Conservation (phyloP, 768 basidiomycete genomes). For the Leucosporidium scottii region DNA sequence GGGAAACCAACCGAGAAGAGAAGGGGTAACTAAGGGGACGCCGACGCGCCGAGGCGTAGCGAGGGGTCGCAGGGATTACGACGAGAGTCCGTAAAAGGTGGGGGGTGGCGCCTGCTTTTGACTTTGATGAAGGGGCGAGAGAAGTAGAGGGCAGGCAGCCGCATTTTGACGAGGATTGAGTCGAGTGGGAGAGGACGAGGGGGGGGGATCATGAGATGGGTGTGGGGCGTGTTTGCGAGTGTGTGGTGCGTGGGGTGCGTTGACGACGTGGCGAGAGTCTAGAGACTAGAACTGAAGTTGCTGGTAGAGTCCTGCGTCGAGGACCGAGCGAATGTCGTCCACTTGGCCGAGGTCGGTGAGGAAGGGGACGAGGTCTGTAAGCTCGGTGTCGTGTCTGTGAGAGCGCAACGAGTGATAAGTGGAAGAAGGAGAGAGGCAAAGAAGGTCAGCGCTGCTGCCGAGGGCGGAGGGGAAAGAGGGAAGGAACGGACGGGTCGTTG, state of each 20-base stretch:
- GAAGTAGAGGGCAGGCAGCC: no score
- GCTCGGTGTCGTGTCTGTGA: slow-evolving; percentile 89
- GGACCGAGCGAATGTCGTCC: slow-evolving; percentile 82
- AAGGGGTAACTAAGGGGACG: no score
- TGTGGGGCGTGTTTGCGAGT: not conserved
- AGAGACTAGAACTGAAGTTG: slow-evolving; percentile 3
- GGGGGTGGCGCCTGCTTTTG: no score
- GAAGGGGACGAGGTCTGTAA: slow-evolving; percentile 92
- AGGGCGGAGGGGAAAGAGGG: not conserved
- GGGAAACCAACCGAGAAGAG: no score
- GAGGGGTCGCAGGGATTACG: no score
- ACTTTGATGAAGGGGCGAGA: no score
- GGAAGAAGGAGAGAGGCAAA: not conserved
- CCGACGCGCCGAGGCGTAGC: no score
- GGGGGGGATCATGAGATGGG: not conserved
- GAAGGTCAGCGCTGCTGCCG: not conserved
- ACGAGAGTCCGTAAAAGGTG: no score
- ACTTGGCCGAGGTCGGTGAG: slow-evolving; percentile 76
- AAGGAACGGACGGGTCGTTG: slow-evolving; percentile 49
- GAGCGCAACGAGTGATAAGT: no score
- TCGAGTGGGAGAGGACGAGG: not conserved
- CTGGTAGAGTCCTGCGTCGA: slow-evolving; percentile 64
- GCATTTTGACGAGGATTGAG: no score
- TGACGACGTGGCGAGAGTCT: not conserved
- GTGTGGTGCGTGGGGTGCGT: not conserved